A percentile compares a stretch with the other conserved stretches of the same genome.
These are phyloP conservation scores for Penicillium dipodomyicola DNA, from an alignment of 495 filamentous ascomycete genomes.

Conservation along the genomic window DNA sequence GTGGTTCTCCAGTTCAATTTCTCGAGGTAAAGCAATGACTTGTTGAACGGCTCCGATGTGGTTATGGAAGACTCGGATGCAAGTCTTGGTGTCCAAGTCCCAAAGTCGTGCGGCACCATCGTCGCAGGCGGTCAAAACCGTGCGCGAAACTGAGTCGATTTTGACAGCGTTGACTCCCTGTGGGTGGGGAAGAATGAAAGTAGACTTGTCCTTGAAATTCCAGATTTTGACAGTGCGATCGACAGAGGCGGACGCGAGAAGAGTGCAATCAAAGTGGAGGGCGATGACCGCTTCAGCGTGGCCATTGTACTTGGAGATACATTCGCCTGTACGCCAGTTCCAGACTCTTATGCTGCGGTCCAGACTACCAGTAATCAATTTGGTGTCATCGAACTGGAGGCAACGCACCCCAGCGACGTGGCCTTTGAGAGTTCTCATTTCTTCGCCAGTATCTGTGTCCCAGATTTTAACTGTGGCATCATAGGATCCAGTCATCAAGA, in stretches of 20 bases:
- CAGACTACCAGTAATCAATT: conserved; percentile 80
- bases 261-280: conserved; percentile 77
- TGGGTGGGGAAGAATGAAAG: conserved; percentile 72
- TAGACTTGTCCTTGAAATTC: conserved; percentile 82
- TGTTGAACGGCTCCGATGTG: conserved; percentile 96
- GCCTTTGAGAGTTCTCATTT: conserved; percentile 76
- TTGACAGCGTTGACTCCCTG: conserved; percentile 95
- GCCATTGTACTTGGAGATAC: conserved; percentile 72
- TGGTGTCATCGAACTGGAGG: conserved; percentile 89
- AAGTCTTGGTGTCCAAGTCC: conserved; percentile 80
- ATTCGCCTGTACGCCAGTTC: conserved; percentile 94
- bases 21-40: conserved; percentile 73
- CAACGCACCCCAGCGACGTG: conserved; percentile 81
- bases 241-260: conserved; percentile 83
- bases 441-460: conserved; percentile 85
- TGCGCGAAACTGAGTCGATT: conserved; percentile 75
- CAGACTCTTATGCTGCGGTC: conserved; percentile 84
- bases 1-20: conserved; percentile 80
- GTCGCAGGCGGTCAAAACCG: conserved; percentile 88
- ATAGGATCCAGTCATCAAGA: conserved; percentile 91
- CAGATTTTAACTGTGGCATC: conserved; percentile 94
- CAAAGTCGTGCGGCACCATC: conserved; percentile 90
- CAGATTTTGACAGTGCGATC: conserved; percentile 91
- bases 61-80: conserved; percentile 80
- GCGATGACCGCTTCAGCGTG: conserved; percentile 80